Conservation (phyloP, 805 yeast species). For the Kazachstania psychrophila region DNA sequence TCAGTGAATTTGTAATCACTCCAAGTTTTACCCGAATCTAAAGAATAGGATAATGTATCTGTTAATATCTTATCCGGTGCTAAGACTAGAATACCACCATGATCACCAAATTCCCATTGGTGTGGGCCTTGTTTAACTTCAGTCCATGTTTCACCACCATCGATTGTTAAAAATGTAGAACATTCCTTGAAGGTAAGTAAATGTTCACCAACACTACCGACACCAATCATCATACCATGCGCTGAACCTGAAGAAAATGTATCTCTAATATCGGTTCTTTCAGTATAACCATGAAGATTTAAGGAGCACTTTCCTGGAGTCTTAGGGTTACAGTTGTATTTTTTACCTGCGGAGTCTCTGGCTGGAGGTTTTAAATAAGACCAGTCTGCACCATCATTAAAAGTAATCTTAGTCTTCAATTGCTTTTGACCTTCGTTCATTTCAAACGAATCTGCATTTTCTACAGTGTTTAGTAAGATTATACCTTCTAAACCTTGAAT, state of each 20-base stretch:
- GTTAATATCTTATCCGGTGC: slow-evolving; percentile 54
- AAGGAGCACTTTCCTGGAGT: slow-evolving; percentile 59
- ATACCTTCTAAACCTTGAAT: slow-evolving; percentile 81
- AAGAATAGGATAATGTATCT: slow-evolving; percentile 50
- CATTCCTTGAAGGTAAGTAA: slow-evolving; percentile 43
- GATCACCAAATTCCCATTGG: slow-evolving; percentile 96
- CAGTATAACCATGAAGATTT: slow-evolving; percentile 85
- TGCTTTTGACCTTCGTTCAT: slow-evolving; percentile 40
- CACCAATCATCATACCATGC: slow-evolving; percentile 77
- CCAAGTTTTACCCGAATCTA: slow-evolving; percentile 81
- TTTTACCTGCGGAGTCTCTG: slow-evolving; percentile 50
- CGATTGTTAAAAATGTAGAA: slow-evolving; percentile 70
- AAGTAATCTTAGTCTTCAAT: slow-evolving; percentile 66
- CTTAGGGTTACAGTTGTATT: slow-evolving; percentile 43
- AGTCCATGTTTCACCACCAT: slow-evolving; percentile 86
- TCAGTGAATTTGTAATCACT: slow-evolving; percentile 51
- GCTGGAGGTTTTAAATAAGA: slow-evolving; percentile 58
- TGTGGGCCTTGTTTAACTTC: slow-evolving; percentile 64
- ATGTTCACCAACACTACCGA: slow-evolving; percentile 79
- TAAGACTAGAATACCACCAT: slow-evolving; percentile 75
- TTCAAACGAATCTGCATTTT: slow-evolving; percentile 39
- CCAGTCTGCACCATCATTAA: slow-evolving; percentile 92
- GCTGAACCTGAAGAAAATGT: slow-evolving; percentile 85
- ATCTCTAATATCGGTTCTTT: slow-evolving; percentile 73
- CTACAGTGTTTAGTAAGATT: slow-evolving; percentile 60